phyloP scores from a whole-genome alignment of 495 filamentous ascomycete genomes.

The Gamarada debralockiae region DNA sequence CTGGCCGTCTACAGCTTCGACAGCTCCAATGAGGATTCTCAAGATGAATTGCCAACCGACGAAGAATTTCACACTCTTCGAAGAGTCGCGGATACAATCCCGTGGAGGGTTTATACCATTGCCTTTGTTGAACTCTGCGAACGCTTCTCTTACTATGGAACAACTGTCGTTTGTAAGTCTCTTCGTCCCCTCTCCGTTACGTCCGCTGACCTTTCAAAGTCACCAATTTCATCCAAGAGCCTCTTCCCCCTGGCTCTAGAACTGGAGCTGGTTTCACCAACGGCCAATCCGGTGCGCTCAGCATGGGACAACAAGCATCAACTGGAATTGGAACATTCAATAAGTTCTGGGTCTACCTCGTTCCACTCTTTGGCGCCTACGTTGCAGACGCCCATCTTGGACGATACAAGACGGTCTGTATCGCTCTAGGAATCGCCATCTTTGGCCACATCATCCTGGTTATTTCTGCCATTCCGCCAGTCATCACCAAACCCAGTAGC shows the following conservation, averaged over 20 bases:
- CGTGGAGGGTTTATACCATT: constrained; percentile 62
- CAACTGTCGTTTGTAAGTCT: constrained; percentile 61
- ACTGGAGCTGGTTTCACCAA: constrained; percentile 52
- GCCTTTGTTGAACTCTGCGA: constrained; percentile 75
- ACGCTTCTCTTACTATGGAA: constrained; percentile 78
- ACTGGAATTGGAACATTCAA: constrained; percentile 67
- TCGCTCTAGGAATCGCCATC: constrained; percentile 52
- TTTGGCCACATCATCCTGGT: constrained; percentile 64
- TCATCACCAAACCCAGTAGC: constrained; percentile 49
- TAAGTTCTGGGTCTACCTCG: constrained; percentile 70
- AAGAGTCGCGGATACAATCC: constrained; percentile 62
- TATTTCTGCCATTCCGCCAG: constrained; percentile 55
- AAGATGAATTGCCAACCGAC: constrained; percentile 43
- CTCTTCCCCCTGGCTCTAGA: constrained; percentile 51
- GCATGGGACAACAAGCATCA: constrained; percentile 62
- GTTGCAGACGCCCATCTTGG: constrained; percentile 71
- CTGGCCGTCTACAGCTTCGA: no score
- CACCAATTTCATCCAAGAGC: constrained; percentile 67
- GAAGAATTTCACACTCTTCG: constrained; percentile 58
- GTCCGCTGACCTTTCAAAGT: constrained; percentile 24
- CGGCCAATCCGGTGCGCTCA: constrained; percentile 59
- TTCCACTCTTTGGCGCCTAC: constrained; percentile 59
- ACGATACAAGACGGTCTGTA: constrained; percentile 65
- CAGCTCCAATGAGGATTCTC: constrained; percentile 5
- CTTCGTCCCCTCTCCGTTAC: background rate